phyloP scores from a whole-genome alignment of 805 yeast species.

The Wickerhamiella lipophila region DNA sequence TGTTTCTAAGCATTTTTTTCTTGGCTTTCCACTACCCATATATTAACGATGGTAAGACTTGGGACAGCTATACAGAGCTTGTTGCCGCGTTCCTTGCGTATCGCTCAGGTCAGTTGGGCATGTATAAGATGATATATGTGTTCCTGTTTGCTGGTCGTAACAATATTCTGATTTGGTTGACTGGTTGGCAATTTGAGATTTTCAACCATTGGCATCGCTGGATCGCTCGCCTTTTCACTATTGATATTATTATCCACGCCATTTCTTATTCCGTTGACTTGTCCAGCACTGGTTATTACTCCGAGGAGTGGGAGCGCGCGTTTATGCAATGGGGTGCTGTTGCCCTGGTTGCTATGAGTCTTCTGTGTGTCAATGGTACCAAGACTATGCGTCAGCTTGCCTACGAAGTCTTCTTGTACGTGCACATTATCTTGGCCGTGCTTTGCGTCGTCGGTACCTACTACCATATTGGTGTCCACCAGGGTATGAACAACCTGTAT shows the following conservation, averaged over 20 bases:
- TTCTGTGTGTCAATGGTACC: conserved; percentile 31
- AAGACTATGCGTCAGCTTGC: conserved; percentile 34
- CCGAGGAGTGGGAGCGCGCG: conserved; percentile 20
- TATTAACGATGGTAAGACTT: neutral
- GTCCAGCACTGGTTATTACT: conserved; percentile 23
- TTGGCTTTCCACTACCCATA: conserved; percentile 8
- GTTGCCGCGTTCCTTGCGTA: conserved; percentile 23
- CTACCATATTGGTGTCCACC: conserved; percentile 33
- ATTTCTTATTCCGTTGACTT: conserved; percentile 35
- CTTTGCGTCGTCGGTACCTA: conserved; percentile 45
- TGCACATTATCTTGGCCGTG: conserved; percentile 44
- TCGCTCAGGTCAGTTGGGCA: conserved; percentile 26
- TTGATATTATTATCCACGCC: conserved; percentile 42
- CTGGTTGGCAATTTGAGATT: conserved; percentile 44
- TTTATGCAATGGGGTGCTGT: conserved; percentile 24
- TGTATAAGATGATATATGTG: conserved; percentile 36
- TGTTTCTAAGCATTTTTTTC: conserved; percentile 2
- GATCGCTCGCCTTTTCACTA: conserved; percentile 40
- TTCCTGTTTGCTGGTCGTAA: conserved; percentile 57
- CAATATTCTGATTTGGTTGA: conserved; percentile 43
- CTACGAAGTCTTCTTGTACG: conserved; percentile 46
- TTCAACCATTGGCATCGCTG: conserved; percentile 51
- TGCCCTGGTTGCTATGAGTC: conserved; percentile 21
- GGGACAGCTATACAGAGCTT: conserved; percentile 4
- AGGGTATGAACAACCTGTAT: conserved; percentile 35